phyloP scores from a whole-genome alignment of 2,329 filamentous ascomycete species.

The Aspergillus phoenicis region DNA sequence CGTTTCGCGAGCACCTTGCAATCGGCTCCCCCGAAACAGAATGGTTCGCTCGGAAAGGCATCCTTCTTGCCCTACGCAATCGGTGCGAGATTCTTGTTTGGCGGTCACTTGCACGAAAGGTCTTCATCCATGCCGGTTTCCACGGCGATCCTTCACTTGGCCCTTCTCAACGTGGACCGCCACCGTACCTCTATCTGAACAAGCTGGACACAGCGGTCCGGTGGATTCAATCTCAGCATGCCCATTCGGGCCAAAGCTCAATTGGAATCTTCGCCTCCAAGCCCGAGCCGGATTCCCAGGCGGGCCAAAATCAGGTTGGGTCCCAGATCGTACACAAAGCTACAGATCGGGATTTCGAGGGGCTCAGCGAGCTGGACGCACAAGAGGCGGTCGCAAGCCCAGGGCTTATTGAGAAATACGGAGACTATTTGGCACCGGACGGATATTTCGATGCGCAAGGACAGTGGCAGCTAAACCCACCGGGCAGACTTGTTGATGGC shows the following conservation, averaged over 20 bases:
- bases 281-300: slow-evolving; percentile 12
- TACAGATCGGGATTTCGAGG: slow-evolving; percentile 37
- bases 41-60: slow-evolving; percentile 75
- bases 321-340: slow-evolving; percentile 36
- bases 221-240: slow-evolving; percentile 59
- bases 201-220: slow-evolving; percentile 67
- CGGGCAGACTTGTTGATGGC: slow-evolving; percentile 31
- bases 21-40: slow-evolving; percentile 56
- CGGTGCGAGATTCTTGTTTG: slow-evolving; percentile 80
- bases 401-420: slow-evolving; percentile 31
- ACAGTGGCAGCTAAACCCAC: slow-evolving; percentile 27
- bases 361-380: slow-evolving; percentile 19
- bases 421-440: slow-evolving; percentile 40
- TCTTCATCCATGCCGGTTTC: slow-evolving; percentile 77
- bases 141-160: slow-evolving; percentile 54
- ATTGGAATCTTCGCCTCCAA: slow-evolving; percentile 1
- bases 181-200: slow-evolving; percentile 73
- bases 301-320: slow-evolving; percentile 22
- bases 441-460: slow-evolving; percentile 40
- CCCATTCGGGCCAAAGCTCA: slow-evolving; percentile 11
- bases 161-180: slow-evolving; percentile 52
- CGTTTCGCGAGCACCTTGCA: slow-evolving; percentile 71
- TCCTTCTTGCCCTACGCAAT: slow-evolving; percentile 74
- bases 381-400: slow-evolving; percentile 14
- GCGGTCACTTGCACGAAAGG: slow-evolving; percentile 76